Conservation (phyloP, 257 asterid genomes). For the Solanum okadae region DNA sequence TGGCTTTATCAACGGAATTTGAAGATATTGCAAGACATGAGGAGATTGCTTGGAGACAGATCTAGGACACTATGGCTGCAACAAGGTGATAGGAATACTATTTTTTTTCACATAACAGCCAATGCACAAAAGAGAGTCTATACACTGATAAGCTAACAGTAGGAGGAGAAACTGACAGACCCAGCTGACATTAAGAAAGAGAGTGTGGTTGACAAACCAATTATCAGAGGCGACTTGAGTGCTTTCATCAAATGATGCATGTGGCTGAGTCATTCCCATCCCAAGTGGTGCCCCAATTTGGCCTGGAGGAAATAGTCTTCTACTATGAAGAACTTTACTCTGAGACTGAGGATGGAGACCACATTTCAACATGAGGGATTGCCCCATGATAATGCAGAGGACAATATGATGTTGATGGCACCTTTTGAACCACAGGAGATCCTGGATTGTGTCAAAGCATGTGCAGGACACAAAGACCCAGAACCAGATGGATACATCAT, state of each 20-base stretch:
- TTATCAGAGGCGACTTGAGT: neutral
- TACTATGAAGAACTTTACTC: neutral
- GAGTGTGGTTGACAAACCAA: neutral
- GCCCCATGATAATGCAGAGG: neutral
- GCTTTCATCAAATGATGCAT: neutral
- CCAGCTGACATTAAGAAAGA: neutral
- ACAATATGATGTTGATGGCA: neutral
- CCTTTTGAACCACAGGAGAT: neutral
- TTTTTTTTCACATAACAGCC: neutral
- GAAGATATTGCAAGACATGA: neutral
- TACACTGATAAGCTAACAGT: neutral
- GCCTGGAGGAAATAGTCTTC: neutral
- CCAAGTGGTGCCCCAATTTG: neutral
- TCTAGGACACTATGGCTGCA: neutral
- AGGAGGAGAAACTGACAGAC: neutral
- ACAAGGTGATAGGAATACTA: neutral
- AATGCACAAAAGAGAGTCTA: neutral
- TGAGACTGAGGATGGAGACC: neutral
- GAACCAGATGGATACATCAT: neutral
- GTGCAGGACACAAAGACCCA: neutral
- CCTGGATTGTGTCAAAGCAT: neutral
- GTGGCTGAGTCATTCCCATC: neutral
- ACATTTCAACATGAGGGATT: neutral
- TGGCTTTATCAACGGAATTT: neutral
- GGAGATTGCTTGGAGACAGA: neutral